Percentiles rank a stretch among this genome's conserved stretches.
Evolutionary conservation across 768 basidiomycete genomes (phyloP).

Genomic region (Trametes cingulata): DNA sequence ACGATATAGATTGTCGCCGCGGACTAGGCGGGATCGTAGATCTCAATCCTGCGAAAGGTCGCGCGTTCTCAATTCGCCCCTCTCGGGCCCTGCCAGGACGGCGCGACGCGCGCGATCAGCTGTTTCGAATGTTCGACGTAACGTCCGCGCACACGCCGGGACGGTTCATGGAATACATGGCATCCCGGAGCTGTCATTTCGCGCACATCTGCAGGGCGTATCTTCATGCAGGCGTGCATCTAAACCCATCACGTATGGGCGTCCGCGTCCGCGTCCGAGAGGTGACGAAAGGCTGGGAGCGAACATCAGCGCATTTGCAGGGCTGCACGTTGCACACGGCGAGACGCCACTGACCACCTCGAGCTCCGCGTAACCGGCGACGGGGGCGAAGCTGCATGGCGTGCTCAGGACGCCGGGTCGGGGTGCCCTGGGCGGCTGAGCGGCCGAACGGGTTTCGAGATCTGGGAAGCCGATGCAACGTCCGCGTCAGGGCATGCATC

Average conservation of each 20-base stretch:
- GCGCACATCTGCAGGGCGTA: neutral
- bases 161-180: neutral
- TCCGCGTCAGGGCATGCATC: constrained; percentile 5
- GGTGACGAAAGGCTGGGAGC: neutral
- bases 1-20: constrained; percentile 2
- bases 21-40: constrained; percentile 8
- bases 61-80: constrained; percentile 2
- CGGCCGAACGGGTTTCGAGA: constrained; percentile 1
- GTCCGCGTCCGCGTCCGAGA: neutral
- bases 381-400: neutral
- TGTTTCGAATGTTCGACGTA: constrained; percentile 3
- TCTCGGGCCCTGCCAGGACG: neutral
- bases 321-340: constrained; percentile 2
- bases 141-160: neutral
- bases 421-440: constrained; percentile 11
- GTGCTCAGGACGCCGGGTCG: constrained; percentile 6
- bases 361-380: constrained; percentile 4
- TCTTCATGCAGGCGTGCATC: neutral
- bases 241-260: neutral
- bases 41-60: neutral
- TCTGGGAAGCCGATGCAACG: constrained; percentile 11
- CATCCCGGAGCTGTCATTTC: neutral
- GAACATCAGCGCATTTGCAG: neutral
- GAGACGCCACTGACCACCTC: constrained; percentile 2
- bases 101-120: neutral